Conservation (phyloP, 148 eudicot species). For the Nyssa sinensis region DNA sequence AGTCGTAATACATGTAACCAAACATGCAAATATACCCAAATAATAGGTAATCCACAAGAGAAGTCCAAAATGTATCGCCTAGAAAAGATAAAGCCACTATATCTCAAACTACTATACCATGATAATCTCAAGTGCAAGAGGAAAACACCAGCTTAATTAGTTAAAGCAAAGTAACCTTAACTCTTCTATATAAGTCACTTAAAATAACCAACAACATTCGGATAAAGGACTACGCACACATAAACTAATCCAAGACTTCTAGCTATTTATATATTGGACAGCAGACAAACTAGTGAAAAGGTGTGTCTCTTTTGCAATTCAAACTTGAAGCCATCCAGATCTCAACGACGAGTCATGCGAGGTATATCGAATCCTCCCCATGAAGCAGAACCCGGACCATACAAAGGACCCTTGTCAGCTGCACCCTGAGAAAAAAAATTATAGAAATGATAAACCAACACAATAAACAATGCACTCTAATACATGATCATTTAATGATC, state of each 20-base stretch:
- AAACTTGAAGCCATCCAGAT: conserved; percentile 20
- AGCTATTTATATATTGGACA: conserved; percentile 38
- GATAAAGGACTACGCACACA: conserved; percentile 29
- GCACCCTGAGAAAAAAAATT: conserved; percentile 54
- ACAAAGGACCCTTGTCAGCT: conserved; percentile 65
- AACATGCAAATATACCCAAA: neutral
- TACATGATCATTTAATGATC: neutral
- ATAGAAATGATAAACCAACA: conserved; percentile 10
- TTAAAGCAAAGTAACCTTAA: conserved; percentile 21
- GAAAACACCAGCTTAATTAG: conserved; percentile 7
- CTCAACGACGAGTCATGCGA: conserved; percentile 61
- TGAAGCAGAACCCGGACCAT: conserved; percentile 77
- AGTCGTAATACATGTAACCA: neutral
- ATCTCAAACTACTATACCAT: conserved; percentile 2
- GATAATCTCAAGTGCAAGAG: neutral
- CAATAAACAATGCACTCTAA: neutral
- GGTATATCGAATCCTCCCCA: conserved; percentile 76
- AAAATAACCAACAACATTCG: conserved; percentile 30
- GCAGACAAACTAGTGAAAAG: conserved; percentile 26
- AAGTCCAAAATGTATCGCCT: neutral
- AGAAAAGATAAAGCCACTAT: neutral
- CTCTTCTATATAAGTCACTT: conserved; percentile 22
- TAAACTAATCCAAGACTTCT: conserved; percentile 32
- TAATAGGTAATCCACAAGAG: neutral
- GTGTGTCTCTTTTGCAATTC: conserved; percentile 8